Evolutionary conservation across 2,329 filamentous ascomycete species (phyloP).

Genomic region (Leptographium lundbergii): DNA sequence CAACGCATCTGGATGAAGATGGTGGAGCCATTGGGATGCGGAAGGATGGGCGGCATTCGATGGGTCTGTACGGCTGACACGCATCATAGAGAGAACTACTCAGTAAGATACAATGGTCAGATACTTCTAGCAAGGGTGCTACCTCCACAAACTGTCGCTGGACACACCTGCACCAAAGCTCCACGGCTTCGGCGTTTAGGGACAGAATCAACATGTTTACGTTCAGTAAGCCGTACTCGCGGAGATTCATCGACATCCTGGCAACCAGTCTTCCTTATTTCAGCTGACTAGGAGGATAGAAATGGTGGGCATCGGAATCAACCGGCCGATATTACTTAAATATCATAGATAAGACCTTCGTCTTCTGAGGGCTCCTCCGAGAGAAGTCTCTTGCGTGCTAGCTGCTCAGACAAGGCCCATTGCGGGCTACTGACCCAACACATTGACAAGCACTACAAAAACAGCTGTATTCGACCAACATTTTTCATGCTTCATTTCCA

Average conservation of each 20-base stretch:
- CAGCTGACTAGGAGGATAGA: no score
- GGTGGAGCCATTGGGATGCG: background rate
- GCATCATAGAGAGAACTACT: conserved; percentile 4
- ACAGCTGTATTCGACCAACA: background rate
- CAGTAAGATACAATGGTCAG: conserved; percentile 1
- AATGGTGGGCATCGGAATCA: no score
- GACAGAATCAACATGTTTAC: no score
- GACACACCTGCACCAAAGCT: background rate
- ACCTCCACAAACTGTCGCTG: background rate
- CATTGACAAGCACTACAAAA: background rate
- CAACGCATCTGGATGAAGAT: background rate
- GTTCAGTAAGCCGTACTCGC: no score
- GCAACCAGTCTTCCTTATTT: no score
- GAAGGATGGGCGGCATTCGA: conserved; percentile 6
- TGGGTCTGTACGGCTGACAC: conserved; percentile 4
- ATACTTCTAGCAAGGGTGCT: conserved; percentile 5
- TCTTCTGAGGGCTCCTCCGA: background rate
- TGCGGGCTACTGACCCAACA: background rate
- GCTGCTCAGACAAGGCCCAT: background rate
- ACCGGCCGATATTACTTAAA: background rate
- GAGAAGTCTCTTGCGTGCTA: background rate
- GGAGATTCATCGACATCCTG: no score
- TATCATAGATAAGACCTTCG: background rate
- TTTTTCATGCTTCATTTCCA: background rate
- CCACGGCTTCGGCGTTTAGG: conserved; percentile 5